Conservation (phyloP, 768 basidiomycete species). For the Mrakia blollopis region DNA sequence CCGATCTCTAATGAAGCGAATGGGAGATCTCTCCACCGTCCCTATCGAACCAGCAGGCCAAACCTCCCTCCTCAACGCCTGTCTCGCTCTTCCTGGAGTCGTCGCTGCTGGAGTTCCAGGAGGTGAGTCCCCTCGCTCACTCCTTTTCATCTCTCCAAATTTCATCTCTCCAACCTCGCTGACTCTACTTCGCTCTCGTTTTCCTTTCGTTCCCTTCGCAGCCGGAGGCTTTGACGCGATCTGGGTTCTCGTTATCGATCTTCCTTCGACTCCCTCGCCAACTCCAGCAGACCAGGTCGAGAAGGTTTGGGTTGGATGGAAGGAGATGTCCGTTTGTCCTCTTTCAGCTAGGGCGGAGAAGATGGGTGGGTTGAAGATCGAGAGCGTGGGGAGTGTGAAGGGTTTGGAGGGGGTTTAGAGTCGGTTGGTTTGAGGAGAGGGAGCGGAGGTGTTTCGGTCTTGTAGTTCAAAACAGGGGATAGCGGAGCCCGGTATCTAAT, state of each 20-base stretch:
- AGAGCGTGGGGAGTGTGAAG: background rate
- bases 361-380: background rate
- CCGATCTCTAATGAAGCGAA: constrained; percentile 70
- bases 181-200: background rate
- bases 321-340: constrained; percentile 47
- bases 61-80: constrained; percentile 72
- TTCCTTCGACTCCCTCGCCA: constrained; percentile 47
- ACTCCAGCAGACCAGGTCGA: constrained; percentile 48
- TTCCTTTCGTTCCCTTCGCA: constrained; percentile 40
- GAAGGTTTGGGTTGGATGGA: constrained; percentile 42
- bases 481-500: too few relatives aligned
- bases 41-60: constrained; percentile 89
- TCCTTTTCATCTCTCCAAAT: background rate
- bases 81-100: constrained; percentile 71
- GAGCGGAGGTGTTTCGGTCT: too few relatives aligned
- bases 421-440: background rate
- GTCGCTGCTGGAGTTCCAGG: constrained; percentile 95
- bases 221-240: constrained; percentile 97
- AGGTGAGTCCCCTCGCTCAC: constrained; percentile 56
- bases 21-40: constrained; percentile 71
- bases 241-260: constrained; percentile 73
- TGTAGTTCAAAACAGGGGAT: too few relatives aligned
- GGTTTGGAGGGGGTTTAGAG: background rate
- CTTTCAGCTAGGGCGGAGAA: constrained; percentile 38
- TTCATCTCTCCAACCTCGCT: background rate